Conservation (phyloP, 345 rosid species). For the Pugionium cornutum region DNA sequence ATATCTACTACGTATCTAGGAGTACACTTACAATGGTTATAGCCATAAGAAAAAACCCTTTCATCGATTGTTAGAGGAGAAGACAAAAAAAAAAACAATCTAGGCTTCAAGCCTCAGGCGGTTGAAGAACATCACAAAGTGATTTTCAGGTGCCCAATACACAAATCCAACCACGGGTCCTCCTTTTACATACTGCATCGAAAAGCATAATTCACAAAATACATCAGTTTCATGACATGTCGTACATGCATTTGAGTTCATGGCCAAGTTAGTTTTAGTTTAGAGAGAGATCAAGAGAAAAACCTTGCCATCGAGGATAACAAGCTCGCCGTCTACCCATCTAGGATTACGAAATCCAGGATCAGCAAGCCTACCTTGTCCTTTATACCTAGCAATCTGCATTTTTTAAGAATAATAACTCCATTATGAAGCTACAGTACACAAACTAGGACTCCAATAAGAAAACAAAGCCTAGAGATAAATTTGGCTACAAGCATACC, state of each 20-base stretch:
- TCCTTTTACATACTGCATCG: constrained; percentile 76
- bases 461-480: not conserved
- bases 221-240: not conserved
- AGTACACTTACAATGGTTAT: constrained; percentile 12
- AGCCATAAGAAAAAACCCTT: constrained; percentile 6
- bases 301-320: constrained; percentile 96
- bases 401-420: constrained; percentile 15
- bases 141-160: constrained; percentile 96
- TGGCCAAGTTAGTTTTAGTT: constrained; percentile 17
- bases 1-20: not conserved
- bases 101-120: constrained; percentile 73
- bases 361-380: constrained; percentile 94
- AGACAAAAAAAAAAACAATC: constrained; percentile 27
- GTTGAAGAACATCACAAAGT: constrained; percentile 88
- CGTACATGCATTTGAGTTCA: constrained; percentile 2
- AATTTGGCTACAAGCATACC: constrained; percentile 47
- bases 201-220: not conserved
- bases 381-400: constrained; percentile 91
- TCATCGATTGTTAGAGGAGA: constrained; percentile 39
- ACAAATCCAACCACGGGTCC: constrained; percentile 96
- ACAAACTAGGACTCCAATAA: constrained; percentile 1
- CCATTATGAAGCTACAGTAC: constrained; percentile 18
- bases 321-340: constrained; percentile 99
- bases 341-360: constrained; percentile 83
- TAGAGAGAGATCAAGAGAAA: constrained; percentile 19